Evolutionary conservation across 1,139 yeast genomes (phyloP), one percentile per base, ranked within the genome.

Genomic region (Pichia sp.): DNA sequence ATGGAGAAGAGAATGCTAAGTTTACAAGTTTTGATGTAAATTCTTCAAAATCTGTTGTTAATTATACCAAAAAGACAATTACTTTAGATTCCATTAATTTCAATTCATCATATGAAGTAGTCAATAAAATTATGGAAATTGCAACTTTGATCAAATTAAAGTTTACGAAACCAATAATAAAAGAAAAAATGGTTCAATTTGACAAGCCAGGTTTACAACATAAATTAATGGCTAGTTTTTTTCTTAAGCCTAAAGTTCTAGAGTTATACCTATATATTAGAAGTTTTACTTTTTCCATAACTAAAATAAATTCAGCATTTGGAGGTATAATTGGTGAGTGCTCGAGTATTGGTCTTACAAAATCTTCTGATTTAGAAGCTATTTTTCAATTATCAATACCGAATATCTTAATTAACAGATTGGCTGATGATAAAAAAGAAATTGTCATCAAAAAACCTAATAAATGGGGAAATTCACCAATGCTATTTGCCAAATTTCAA

Each of bases 261-360:
- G 45, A 46, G 20, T 36, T 42, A 16, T 54, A 43, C 36, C 9
- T 52, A 10, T 30, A 29, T 4, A 32, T 64, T 11, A 53, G 48
- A 22, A 39, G 55, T 3, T 35, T 69, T 1, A 52, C 58, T 0
- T 44, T 70, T 3, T 55, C 55, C 1, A 34, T 78, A 1, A 36
- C 51, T 0, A 48, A 65, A 1, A 47, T 75, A 1, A 54, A 60
- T 10, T 63, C 64, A 0, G 52, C 60, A 6, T 78, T 82, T 62
- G 87, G 87, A 0, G 66, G 64, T 40, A 23, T 80, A 4, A 46
- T 51, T 0, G 57, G 67, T 0, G 40, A 41, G 1, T 34, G 70
- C 0, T 49, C 55, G 1, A 59, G 61, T 27, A 22, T 57, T 9
- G 47, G 52, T 1, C 12, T 54, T 4, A 49, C 51, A 11, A 11